phyloP scores from a whole-genome alignment of 2,329 filamentous ascomycete genomes.

The Byssochlamys sp. region DNA sequence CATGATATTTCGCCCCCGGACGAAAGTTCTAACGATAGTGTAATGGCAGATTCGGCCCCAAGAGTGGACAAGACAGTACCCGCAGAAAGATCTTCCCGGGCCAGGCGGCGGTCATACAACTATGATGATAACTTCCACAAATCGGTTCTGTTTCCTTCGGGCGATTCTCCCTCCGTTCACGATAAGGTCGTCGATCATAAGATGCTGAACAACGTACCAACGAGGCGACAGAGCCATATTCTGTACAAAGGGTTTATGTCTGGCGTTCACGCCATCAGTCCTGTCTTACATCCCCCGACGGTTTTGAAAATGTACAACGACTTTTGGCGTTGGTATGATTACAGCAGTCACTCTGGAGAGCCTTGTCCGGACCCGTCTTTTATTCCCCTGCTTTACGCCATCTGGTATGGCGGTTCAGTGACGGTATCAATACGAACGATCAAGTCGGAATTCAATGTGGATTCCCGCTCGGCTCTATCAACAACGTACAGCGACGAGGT shows the following conservation, averaged over 20 bases:
- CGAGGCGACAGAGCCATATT: slow-evolving; percentile 37
- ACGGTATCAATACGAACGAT: slow-evolving; percentile 35
- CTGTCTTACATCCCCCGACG: slow-evolving; percentile 36
- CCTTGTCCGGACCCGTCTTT: slow-evolving; percentile 32
- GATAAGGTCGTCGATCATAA: slow-evolving; percentile 28
- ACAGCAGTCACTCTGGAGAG: slow-evolving; percentile 25
- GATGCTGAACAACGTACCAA: slow-evolving; percentile 34
- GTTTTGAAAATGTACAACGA: slow-evolving; percentile 32
- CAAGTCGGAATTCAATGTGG: slow-evolving; percentile 29
- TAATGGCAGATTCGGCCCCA: slow-evolving; percentile 9
- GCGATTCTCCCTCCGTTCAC: slow-evolving; percentile 25
- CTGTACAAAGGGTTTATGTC: slow-evolving; percentile 40
- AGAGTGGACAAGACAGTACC: slow-evolving; percentile 13
- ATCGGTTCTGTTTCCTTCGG: slow-evolving; percentile 27
- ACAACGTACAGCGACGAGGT: slow-evolving; percentile 34
- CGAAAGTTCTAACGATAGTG: slow-evolving; percentile 15
- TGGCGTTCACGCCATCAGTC: slow-evolving; percentile 37
- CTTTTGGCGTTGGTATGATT: slow-evolving; percentile 40
- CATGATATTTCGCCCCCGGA: slow-evolving; percentile 16
- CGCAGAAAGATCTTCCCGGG: slow-evolving; percentile 6
- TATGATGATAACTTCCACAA: slow-evolving; percentile 24
- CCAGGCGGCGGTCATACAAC: slow-evolving; percentile 9
- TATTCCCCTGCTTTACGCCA: slow-evolving; percentile 36
- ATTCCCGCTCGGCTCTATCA: slow-evolving; percentile 28
- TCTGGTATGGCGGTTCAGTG: slow-evolving; percentile 41